Evolutionary conservation across 108 stramenopile genomes (phyloP).

Genomic region (Aureococcus anophagefferens): DNA sequence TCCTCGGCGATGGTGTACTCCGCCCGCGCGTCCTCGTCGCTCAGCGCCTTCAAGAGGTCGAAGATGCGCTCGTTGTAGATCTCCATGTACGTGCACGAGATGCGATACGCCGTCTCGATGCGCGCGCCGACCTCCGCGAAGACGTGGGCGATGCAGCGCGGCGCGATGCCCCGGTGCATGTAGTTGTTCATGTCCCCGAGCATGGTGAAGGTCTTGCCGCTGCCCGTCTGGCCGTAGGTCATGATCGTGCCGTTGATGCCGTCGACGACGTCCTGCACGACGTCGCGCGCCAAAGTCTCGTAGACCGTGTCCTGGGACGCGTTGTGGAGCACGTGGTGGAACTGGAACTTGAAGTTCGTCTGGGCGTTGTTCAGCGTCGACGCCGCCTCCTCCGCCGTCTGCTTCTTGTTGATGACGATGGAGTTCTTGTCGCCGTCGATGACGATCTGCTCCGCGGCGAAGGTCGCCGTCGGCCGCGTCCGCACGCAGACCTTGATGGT

Average conservation of each 20-base stretch:
- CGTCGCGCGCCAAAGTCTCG: slow-evolving; percentile 31
- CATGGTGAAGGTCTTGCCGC: slow-evolving; percentile 42
- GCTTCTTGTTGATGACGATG: slow-evolving; percentile 6
- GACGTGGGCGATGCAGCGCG: slow-evolving; percentile 31
- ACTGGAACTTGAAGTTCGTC: slow-evolving; percentile 37
- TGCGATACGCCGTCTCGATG: slow-evolving; percentile 19
- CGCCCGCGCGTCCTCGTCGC: slow-evolving; percentile 5
- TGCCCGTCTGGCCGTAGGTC: slow-evolving; percentile 44
- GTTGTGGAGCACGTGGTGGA: slow-evolving; percentile 57
- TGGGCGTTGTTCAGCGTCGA: slow-evolving; percentile 33
- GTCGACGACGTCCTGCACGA: slow-evolving; percentile 35
- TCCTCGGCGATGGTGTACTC: slow-evolving; percentile 34
- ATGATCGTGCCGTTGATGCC: slow-evolving; percentile 36
- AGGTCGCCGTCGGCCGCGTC: slow-evolving; percentile 47
- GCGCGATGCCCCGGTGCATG: slow-evolving; percentile 34
- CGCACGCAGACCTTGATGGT: slow-evolving; percentile 46
- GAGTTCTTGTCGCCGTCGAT: slow-evolving; percentile 25
- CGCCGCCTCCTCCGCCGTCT: background rate
- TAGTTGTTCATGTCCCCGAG: slow-evolving; percentile 37
- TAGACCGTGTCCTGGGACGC: slow-evolving; percentile 32
- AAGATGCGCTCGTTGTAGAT: slow-evolving; percentile 41
- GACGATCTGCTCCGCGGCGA: slow-evolving; percentile 38
- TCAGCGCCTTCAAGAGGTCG: slow-evolving; percentile 25
- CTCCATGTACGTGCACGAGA: slow-evolving; percentile 31
- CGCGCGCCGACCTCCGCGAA: slow-evolving; percentile 25